These are phyloP conservation scores for Microbotryomycetes sp. DNA, from an alignment of 1,284 basidiomycete genomes.

Conservation along the genomic window DNA sequence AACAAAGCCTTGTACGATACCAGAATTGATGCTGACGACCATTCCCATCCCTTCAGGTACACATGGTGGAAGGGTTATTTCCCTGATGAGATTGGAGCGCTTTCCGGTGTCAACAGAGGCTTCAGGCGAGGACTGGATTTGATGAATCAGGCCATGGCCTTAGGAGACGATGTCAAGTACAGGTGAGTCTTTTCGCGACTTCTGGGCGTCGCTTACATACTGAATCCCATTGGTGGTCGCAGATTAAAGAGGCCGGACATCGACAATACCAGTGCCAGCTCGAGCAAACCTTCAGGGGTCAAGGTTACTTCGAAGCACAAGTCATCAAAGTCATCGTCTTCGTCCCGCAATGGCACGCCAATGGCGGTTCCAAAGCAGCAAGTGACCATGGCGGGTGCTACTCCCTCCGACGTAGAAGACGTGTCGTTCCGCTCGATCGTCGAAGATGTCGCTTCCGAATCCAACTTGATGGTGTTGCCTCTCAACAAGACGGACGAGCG, in stretches of 20 bases:
- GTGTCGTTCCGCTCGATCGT: constrained; percentile 84
- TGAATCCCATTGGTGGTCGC: not conserved
- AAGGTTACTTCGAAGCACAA: no score
- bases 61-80: constrained; percentile 72
- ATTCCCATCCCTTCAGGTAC: constrained; percentile 43
- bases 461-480: constrained; percentile 83
- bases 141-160: constrained; percentile 84
- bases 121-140: constrained; percentile 79
- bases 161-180: constrained; percentile 50
- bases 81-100: constrained; percentile 57
- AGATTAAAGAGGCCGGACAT: constrained; percentile 32
- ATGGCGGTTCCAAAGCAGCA: constrained; percentile 5
- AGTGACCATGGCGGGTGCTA: not conserved
- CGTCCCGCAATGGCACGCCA: constrained; percentile 39
- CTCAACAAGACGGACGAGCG: constrained; percentile 70
- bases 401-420: constrained; percentile 42
- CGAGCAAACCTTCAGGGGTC: constrained; percentile 57
- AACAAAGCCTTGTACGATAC: not conserved
- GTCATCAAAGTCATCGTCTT: constrained; percentile 53
- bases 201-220: not conserved
- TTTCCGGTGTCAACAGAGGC: constrained; percentile 63
- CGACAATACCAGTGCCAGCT: constrained; percentile 3
- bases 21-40: not conserved
- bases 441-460: constrained; percentile 72
- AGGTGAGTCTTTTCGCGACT: constrained; percentile 2